Base-by-base conservation (phyloP, 2,329 filamentous ascomycete species). In the Arthrocladium fulminans region DNA sequence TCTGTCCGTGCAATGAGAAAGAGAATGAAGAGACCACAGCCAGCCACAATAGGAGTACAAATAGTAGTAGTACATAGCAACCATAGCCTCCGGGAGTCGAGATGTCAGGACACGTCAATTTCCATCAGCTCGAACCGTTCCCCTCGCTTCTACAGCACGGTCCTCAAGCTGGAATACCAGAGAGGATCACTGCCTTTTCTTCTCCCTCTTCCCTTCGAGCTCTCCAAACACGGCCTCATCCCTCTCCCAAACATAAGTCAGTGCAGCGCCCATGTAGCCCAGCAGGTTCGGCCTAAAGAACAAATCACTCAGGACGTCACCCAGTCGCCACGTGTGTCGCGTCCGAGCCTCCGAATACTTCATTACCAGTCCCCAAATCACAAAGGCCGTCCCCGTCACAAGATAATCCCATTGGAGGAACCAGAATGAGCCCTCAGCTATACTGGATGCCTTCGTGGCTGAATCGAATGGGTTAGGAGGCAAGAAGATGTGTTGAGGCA, bases 361-460 rank as follows among this genome's bases (percentile, higher is more conserved):
- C 12, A 73, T 45, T 2, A 61, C 59, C 1, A 66, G 44, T 3
- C 68, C 65, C 73, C 73, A 76, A 7, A 72, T 30, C 8, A 74
- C 34, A 24, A 72, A 58, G 2, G 68, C 67, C 0, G 55, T 48
- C 0, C 66, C 65, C 1, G 68, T 69, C 29, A 70, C 63, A 34
- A 69, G 57, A 8, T 72, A 60, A 54, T 76, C 73, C 65, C 69
- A 75, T 27, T 71, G 65, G 13, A 76, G 53, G 51, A 75, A 70
- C 22, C 61, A 62, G 34, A 68, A 64, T 8, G 67, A 62, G 1
- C 72, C 68, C 15, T 66, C 59, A 12, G 64, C 63, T 13, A 72
- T 39, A 8, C 54, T 60, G 13, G 58, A 49, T 8, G 64, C 57
- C 30, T 56, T 51, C 3, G 4, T 40, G 37, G 56, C 19, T 3